A percentile compares a stretch with the other conserved stretches of the same genome.
phyloP scores from a whole-genome alignment of 345 rosid genomes.

The Ailanthus altissimus region DNA sequence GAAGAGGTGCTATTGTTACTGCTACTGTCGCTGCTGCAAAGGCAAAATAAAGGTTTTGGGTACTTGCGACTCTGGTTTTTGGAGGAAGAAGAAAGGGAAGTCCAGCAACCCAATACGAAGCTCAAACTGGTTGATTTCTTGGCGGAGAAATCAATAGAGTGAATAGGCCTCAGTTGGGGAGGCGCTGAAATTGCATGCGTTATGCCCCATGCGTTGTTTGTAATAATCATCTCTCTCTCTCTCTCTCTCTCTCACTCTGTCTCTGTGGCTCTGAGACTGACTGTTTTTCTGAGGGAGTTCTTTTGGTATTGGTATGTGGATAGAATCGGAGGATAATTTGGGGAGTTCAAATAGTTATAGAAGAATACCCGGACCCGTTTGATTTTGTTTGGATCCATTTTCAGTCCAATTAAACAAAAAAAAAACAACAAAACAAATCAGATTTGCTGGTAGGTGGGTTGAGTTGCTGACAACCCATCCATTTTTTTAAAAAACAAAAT shows the following conservation, averaged over 20 bases:
- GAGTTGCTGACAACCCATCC: too few relatives aligned
- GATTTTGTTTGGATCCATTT: not conserved
- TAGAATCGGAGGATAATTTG: constrained; percentile 12
- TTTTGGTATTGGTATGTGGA: not conserved
- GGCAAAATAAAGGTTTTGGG: constrained; percentile 35
- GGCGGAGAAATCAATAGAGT: constrained; percentile 33
- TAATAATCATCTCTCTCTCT: constrained; percentile 35
- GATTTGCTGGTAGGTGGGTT: not conserved
- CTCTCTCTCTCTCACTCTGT: not conserved
- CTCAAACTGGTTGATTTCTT: constrained; percentile 34
- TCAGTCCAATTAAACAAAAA: too few relatives aligned
- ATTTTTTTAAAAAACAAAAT: too few relatives aligned
- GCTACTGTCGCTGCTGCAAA: constrained; percentile 32
- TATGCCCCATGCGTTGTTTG: constrained; percentile 45
- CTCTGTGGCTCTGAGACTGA: not conserved
- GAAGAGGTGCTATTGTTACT: constrained; percentile 30
- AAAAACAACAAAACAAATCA: not conserved
- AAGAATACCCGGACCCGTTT: not conserved
- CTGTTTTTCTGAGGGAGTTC: not conserved
- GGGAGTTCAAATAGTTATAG: not conserved
- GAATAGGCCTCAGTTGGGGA: constrained; percentile 41
- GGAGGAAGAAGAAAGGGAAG: constrained; percentile 22
- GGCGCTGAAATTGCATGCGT: constrained; percentile 43
- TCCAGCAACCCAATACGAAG: constrained; percentile 37
- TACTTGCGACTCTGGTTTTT: constrained; percentile 31